Base-by-base conservation (phyloP, 495 filamentous ascomycete genomes). In the Pyronema domesticum region DNA sequence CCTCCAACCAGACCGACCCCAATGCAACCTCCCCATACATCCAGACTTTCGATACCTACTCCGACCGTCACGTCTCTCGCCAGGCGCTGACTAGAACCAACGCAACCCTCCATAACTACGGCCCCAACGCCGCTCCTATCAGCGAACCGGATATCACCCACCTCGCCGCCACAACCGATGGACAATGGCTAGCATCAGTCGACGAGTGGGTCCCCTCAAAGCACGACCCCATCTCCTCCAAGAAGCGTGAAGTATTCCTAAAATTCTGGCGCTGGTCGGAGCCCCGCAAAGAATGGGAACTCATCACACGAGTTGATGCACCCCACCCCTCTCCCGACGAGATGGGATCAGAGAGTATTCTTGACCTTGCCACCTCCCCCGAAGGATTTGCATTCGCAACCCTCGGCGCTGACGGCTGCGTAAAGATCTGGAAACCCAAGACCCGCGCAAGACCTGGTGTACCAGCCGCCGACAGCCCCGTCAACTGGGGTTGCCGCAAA, bases 71-170 rank as follows among this genome's bases (percentile, higher is more conserved):
- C 56, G 65, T 95, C 39, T 79, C 80, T 17, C 81, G 85, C 53
- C 91, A 99, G 68, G 86, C 89, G 13, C 71, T 96, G 40, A 80
- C 88, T 6, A 75, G 93, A 53, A 94, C 86, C 30, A 94, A 91
- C 60, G 75, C 81, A 6, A 95, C 91, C 0, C 83, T 80, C 49
- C 67, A 83, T 55, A 91, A 83, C 53, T 70, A 82, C 18, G 79
- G 80, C 1, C 81, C 82, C 15, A 80, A 83, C 53, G 75, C 80
- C 0, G 74, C 75, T 40, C 71, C 74, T 15, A 74, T 96, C 45
- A 65, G 72, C 1, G 80, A 94, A 55, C 89, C 91, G 7, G 78
- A 81, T 57, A 74, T 93, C 45, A 80, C 74, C 10, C 75, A 80
- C 47, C 68, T 99, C 53, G 73, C 77, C 50, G 74, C 89, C 55